Evolutionary conservation across 805 yeast species (phyloP).

Genomic region (Lachancea fermentati): DNA sequence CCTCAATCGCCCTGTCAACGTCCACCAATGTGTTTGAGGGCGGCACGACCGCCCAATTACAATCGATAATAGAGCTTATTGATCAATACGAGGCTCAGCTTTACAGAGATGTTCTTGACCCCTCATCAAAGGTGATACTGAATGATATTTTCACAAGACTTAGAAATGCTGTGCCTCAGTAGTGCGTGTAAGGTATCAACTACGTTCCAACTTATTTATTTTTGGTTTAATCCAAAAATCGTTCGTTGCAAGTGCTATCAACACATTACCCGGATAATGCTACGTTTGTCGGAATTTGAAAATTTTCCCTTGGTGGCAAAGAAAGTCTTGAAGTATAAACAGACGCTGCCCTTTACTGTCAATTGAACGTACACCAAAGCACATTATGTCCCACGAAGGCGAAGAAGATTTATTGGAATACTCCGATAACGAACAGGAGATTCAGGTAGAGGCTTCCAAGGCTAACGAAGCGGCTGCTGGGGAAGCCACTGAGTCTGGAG

Average conservation of each 20-base stretch:
- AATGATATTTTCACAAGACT: constrained; percentile 16
- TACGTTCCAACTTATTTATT: too few species aligned
- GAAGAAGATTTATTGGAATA: constrained; percentile 99
- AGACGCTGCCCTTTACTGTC: neutral
- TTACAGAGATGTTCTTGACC: constrained; percentile 15
- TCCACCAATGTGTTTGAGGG: constrained; percentile 18
- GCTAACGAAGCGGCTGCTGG: constrained; percentile 33
- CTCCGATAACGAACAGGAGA: constrained; percentile 96
- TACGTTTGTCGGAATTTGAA: constrained; percentile 1
- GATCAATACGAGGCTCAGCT: constrained; percentile 18
- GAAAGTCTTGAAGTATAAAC: constrained; percentile 1
- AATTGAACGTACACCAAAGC: constrained; percentile 2
- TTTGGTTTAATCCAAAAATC: too few species aligned
- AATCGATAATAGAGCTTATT: constrained; percentile 13
- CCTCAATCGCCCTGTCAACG: neutral
- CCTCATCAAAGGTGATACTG: constrained; percentile 12
- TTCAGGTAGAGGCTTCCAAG: constrained; percentile 53
- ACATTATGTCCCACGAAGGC: constrained; percentile 82
- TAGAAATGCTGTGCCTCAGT: constrained; percentile 17
- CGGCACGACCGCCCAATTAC: constrained; percentile 13
- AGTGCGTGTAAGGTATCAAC: too few species aligned
- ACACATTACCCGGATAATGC: constrained; percentile 1
- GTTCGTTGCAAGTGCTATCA: neutral
- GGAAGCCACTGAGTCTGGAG: constrained; percentile 25
- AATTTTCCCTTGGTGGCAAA: constrained; percentile 4